Evolutionary conservation across 352 stramenopile species (phyloP).

Genomic region (Globisporangium echinulatum): DNA sequence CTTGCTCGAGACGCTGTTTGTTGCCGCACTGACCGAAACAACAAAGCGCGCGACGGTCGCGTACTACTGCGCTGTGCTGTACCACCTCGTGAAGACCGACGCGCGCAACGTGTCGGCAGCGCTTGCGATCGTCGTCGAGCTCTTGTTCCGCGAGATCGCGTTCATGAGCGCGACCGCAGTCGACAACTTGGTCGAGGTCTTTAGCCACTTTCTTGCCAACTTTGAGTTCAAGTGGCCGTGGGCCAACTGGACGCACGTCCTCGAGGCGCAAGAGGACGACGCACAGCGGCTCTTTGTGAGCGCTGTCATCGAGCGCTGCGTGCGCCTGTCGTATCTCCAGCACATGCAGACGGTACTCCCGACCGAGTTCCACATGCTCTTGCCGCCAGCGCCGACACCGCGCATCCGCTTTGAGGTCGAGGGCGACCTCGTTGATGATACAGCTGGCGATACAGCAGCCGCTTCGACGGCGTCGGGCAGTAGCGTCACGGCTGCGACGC

Average conservation of each 20-base stretch:
- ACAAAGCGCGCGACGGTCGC: conserved; percentile 27
- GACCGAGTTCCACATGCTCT: conserved; percentile 65
- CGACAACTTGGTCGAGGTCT: conserved; percentile 69
- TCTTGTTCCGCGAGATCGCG: conserved; percentile 79
- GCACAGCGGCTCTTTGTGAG: conserved; percentile 81
- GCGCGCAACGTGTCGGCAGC: conserved; percentile 54
- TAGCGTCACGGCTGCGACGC: conserved; percentile 17
- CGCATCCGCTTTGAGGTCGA: conserved; percentile 50
- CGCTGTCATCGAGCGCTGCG: conserved; percentile 77
- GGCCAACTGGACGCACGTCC: conserved; percentile 67
- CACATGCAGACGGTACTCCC: conserved; percentile 77
- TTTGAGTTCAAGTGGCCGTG: conserved; percentile 87
- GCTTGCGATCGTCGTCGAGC: conserved; percentile 74
- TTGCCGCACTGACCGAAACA: conserved; percentile 45
- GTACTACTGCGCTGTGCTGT: conserved; percentile 70
- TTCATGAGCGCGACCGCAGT: conserved; percentile 53
- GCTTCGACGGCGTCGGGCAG: conserved; percentile 1
- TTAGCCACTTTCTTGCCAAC: conserved; percentile 84
- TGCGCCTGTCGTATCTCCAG: conserved; percentile 79
- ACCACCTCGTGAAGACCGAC: conserved; percentile 75
- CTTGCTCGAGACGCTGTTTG: conserved; percentile 65
- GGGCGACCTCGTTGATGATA: not conserved
- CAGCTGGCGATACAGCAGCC: conserved; percentile 13
- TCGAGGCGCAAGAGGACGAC: conserved; percentile 75
- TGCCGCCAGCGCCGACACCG: conserved; percentile 65